A percentile compares a stretch with the other conserved stretches of the same genome.
Evolutionary conservation across 2,329 filamentous ascomycete genomes (phyloP).

Genomic region (Colletotrichum echinochloae): DNA sequence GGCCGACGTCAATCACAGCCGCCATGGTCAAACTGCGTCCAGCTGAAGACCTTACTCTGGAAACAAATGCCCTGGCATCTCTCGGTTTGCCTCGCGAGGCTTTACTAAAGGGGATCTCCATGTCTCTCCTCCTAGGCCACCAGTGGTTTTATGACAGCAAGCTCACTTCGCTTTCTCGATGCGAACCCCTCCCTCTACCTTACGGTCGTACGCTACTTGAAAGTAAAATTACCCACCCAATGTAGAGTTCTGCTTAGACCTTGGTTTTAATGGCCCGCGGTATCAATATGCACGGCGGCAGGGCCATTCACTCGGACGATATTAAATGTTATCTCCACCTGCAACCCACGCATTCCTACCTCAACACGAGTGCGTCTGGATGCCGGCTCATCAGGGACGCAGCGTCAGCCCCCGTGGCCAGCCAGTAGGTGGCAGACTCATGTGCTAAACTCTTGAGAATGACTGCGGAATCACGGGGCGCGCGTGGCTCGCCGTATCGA

Average conservation of each 20-base stretch:
- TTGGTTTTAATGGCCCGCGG: not conserved
- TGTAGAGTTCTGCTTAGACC: not conserved
- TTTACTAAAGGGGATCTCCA: not conserved
- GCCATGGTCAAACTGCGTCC: not conserved
- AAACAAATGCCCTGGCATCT: not conserved
- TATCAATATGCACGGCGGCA: too few relatives aligned
- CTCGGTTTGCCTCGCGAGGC: not conserved
- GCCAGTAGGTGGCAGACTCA: not conserved
- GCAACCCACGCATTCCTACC: too few relatives aligned
- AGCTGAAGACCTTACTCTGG: not conserved
- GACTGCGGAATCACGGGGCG: not conserved
- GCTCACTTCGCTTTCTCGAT: not conserved
- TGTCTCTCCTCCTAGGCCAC: not conserved
- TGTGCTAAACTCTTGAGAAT: not conserved
- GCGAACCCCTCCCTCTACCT: not conserved
- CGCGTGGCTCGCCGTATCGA: not conserved
- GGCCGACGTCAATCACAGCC: not conserved
- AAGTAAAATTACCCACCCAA: not conserved
- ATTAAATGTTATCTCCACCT: not conserved
- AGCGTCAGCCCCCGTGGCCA: not conserved
- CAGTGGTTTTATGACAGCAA: not conserved
- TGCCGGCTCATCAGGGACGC: not conserved
- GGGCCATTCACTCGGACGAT: not conserved
- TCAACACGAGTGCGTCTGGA: not conserved
- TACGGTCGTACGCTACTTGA: not conserved